phyloP scores from a whole-genome alignment of 2,329 filamentous ascomycete genomes.

The Aureobasidium sp. region DNA sequence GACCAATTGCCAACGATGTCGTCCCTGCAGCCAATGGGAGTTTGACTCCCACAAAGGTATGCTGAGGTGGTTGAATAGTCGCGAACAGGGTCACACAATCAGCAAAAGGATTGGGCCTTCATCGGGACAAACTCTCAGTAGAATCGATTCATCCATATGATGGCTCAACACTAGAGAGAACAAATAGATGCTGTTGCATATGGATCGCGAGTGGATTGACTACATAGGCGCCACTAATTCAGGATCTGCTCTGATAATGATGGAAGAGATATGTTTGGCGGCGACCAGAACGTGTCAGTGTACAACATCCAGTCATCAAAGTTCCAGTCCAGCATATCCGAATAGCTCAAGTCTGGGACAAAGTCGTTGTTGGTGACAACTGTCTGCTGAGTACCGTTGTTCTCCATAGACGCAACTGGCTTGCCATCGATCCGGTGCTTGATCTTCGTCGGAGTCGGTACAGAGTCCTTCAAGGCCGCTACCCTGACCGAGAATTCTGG shows the following conservation, averaged over 20 bases:
- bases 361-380: background rate
- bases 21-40: background rate
- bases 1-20: background rate
- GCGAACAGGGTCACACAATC: background rate
- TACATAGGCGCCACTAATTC: background rate
- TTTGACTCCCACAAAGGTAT: background rate
- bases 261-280: background rate
- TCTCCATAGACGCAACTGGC: background rate
- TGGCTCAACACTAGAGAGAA: background rate
- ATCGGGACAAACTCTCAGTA: background rate
- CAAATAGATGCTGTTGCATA: background rate
- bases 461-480: background rate
- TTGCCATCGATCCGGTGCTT: background rate
- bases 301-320: constrained; percentile 16
- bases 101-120: background rate
- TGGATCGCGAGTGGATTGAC: background rate
- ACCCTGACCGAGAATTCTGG: background rate
- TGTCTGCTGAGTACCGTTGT: background rate
- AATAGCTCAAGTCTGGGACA: background rate
- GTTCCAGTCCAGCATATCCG: constrained; percentile 12
- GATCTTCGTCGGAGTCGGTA: constrained; percentile 1
- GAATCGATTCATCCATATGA: too few relatives aligned
- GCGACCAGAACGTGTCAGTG: background rate
- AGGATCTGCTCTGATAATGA: background rate
- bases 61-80: too few relatives aligned